These are phyloP conservation scores for Agaricus blazei DNA, from an alignment of 768 basidiomycete species.

Conservation along the genomic window DNA sequence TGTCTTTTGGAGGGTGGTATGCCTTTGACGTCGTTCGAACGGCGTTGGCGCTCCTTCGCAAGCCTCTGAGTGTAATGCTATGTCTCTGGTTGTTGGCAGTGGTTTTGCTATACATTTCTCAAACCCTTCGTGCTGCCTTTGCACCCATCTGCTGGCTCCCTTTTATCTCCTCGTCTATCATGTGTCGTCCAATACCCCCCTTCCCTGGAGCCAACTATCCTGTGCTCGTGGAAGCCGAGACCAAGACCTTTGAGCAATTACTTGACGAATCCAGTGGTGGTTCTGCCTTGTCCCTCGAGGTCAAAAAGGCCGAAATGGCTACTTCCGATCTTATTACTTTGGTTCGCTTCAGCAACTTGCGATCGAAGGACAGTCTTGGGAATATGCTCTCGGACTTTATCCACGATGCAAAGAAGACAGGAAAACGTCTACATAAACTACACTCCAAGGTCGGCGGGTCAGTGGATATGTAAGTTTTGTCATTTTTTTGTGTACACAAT, in stretches of 20 bases:
- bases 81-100: slow-evolving; percentile 47
- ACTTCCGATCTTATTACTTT: slow-evolving; percentile 61
- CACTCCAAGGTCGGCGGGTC: slow-evolving; percentile 66
- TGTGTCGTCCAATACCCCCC: slow-evolving; percentile 32
- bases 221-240: slow-evolving; percentile 53
- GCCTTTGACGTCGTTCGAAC: slow-evolving; percentile 40
- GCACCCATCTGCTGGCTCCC: slow-evolving; percentile 62
- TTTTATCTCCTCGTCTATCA: slow-evolving; percentile 39
- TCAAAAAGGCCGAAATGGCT: slow-evolving; percentile 77
- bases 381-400: slow-evolving; percentile 49
- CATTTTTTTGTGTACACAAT: neutral
- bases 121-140: slow-evolving; percentile 41
- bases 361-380: slow-evolving; percentile 52
- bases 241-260: slow-evolving; percentile 57
- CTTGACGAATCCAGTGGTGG: slow-evolving; percentile 55
- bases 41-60: slow-evolving; percentile 45
- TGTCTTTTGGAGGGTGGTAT: slow-evolving; percentile 33
- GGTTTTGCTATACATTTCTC: slow-evolving; percentile 34
- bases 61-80: slow-evolving; percentile 50
- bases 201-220: slow-evolving; percentile 51
- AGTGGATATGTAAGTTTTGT: slow-evolving; percentile 59
- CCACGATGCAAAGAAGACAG: slow-evolving; percentile 54
- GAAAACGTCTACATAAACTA: slow-evolving; percentile 55
- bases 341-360: slow-evolving; percentile 59
- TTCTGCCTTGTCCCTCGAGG: slow-evolving; percentile 55